A percentile compares a stretch with the other conserved stretches of the same genome.
These are phyloP conservation scores for Tilletia walkeri DNA, from an alignment of 1,284 basidiomycete genomes.

Conservation along the genomic window DNA sequence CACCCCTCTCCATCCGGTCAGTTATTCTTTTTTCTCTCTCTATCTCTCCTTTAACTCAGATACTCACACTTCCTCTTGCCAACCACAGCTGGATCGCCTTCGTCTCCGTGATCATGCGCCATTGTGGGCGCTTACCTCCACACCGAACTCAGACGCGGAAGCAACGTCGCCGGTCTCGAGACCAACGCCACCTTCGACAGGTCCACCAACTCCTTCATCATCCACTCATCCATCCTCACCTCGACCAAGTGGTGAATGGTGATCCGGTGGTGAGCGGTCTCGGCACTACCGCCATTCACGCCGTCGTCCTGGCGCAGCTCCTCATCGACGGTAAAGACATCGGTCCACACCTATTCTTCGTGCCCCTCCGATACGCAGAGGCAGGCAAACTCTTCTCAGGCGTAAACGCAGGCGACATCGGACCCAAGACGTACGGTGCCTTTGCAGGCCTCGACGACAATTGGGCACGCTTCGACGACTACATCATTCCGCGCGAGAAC, in stretches of 20 bases:
- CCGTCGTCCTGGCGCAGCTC: slow-evolving; percentile 73
- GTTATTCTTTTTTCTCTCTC: not conserved
- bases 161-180: slow-evolving; percentile 61
- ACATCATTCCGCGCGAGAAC: slow-evolving; percentile 69
- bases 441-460: slow-evolving; percentile 68
- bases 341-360: slow-evolving; percentile 75
- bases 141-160: slow-evolving; percentile 67
- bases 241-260: slow-evolving; percentile 88
- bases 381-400: slow-evolving; percentile 65
- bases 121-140: slow-evolving; percentile 54
- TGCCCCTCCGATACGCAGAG: slow-evolving; percentile 60
- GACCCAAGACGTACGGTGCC: slow-evolving; percentile 63
- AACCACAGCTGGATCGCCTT: slow-evolving; percentile 41
- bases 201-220: slow-evolving; percentile 69
- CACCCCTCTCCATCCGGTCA: slow-evolving; percentile 17
- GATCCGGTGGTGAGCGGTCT: slow-evolving; percentile 63
- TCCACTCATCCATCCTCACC: slow-evolving; percentile 73
- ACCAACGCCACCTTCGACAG: slow-evolving; percentile 75
- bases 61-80: slow-evolving; percentile 34
- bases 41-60: not conserved
- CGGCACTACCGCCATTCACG: slow-evolving; percentile 73
- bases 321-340: slow-evolving; percentile 68
- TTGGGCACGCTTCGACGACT: slow-evolving; percentile 66
- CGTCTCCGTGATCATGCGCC: slow-evolving; percentile 49
- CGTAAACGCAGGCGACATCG: slow-evolving; percentile 71